Evolutionary conservation across 768 basidiomycete genomes (phyloP).

Genomic region (Tulasnella sp.): DNA sequence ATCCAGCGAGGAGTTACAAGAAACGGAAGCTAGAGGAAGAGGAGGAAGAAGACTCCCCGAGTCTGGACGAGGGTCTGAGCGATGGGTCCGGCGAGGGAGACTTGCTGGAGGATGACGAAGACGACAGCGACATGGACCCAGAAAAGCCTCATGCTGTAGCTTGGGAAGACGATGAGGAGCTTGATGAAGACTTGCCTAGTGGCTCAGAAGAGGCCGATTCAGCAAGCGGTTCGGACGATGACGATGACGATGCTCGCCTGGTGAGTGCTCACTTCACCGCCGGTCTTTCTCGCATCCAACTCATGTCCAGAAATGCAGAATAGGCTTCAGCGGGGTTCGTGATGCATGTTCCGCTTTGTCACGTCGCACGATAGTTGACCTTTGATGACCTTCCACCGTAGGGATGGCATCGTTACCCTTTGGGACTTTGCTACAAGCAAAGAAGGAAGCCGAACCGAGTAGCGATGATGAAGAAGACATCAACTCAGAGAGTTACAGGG

Average conservation of each 20-base stretch:
- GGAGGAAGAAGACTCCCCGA: background rate
- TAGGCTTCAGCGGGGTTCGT: background rate
- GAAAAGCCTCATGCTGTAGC: slow-evolving; percentile 50
- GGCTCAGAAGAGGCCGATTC: background rate
- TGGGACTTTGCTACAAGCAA: background rate
- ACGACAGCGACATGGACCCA: slow-evolving; percentile 24
- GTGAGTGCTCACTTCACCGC: background rate
- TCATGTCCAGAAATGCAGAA: background rate
- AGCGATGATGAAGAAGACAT: slow-evolving; percentile 16
- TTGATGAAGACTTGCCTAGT: background rate
- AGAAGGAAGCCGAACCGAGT: background rate
- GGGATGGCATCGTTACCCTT: background rate
- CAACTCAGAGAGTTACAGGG: slow-evolving; percentile 23
- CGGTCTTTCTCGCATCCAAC: background rate
- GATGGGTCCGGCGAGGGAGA: background rate
- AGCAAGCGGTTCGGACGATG: background rate
- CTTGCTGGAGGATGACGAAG: slow-evolving; percentile 11
- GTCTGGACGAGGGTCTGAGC: background rate
- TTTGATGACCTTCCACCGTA: background rate
- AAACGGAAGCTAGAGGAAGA: background rate
- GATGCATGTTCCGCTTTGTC: background rate
- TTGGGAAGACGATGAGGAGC: slow-evolving; percentile 36
- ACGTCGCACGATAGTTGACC: background rate
- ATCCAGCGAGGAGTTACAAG: background rate
- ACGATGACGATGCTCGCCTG: background rate